Percentiles rank a stretch among this genome's conserved stretches.
These are phyloP conservation scores for Zymoseptoria pseudotritici DNA, from an alignment of 2,329 filamentous ascomycete species.

Conservation along the genomic window DNA sequence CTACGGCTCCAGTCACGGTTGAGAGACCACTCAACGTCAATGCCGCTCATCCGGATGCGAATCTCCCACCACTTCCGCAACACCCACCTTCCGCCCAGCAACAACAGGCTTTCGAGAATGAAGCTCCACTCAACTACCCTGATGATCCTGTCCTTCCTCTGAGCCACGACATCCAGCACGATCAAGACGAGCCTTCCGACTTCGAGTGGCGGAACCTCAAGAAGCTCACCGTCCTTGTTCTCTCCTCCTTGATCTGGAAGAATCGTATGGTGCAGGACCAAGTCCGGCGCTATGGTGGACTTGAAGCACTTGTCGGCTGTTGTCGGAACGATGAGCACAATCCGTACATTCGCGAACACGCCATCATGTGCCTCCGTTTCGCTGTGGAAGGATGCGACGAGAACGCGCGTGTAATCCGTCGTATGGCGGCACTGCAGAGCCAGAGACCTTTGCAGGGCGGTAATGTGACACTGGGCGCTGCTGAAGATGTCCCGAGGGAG, in stretches of 20 bases:
- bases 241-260: conserved; percentile 83
- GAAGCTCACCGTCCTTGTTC: conserved; percentile 82
- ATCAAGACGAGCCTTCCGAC: conserved; percentile 56
- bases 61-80: conserved; percentile 29
- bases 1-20: conserved; percentile 40
- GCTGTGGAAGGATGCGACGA: conserved; percentile 60
- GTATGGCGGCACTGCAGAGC: conserved; percentile 38
- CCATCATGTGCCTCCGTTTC: conserved; percentile 80
- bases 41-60: conserved; percentile 16
- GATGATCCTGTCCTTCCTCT: conserved; percentile 19
- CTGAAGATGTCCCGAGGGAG: conserved; percentile 36
- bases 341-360: conserved; percentile 86
- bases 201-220: conserved; percentile 79
- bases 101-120: conserved; percentile 33
- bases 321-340: conserved; percentile 90
- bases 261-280: conserved; percentile 79
- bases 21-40: conserved; percentile 58
- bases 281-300: conserved; percentile 74
- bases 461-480: conserved; percentile 7
- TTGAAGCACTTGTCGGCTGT: conserved; percentile 81
- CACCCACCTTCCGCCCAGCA: conserved; percentile 33
- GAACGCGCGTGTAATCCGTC: conserved; percentile 63
- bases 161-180: conserved; percentile 28
- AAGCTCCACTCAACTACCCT: conserved; percentile 28
- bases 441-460: conserved; percentile 12